Evolutionary conservation across 192 early-diverging fungal species (phyloP).

Genomic region (Dispira simplex): DNA sequence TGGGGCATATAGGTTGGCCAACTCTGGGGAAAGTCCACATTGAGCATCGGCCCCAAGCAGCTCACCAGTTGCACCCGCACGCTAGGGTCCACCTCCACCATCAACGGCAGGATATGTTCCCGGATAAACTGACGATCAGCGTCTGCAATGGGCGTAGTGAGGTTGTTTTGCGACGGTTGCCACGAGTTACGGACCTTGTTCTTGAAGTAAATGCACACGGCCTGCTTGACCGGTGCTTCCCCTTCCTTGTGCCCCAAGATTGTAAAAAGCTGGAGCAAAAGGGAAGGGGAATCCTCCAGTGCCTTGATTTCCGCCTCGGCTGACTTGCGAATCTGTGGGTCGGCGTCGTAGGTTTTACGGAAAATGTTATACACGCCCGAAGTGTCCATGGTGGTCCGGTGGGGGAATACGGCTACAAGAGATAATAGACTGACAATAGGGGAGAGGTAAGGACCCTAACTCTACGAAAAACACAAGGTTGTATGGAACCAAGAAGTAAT

Average conservation of each 20-base stretch:
- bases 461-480: no score
- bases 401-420: no score
- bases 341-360: constrained; percentile 61
- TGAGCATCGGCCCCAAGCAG: constrained; percentile 58
- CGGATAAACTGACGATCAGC: constrained; percentile 53
- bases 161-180: constrained; percentile 24
- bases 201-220: constrained; percentile 74
- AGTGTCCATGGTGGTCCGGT: constrained; percentile 9
- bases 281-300: constrained; percentile 31
- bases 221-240: constrained; percentile 22
- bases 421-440: no score
- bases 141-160: constrained; percentile 34
- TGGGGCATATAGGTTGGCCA: constrained; percentile 69
- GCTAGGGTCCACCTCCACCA: constrained; percentile 49
- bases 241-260: constrained; percentile 21
- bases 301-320: constrained; percentile 70
- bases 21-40: constrained; percentile 56
- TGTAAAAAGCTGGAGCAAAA: constrained; percentile 25
- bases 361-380: constrained; percentile 43
- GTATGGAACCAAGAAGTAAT: no score
- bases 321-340: constrained; percentile 59
- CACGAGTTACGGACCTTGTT: constrained; percentile 63
- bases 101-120: constrained; percentile 55
- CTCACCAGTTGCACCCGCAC: constrained; percentile 76
- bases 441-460: no score